Percentiles rank a stretch among this genome's conserved stretches.
Conservation (phyloP, 805 yeast species). For the Priceomyces fermenticarens region DNA sequence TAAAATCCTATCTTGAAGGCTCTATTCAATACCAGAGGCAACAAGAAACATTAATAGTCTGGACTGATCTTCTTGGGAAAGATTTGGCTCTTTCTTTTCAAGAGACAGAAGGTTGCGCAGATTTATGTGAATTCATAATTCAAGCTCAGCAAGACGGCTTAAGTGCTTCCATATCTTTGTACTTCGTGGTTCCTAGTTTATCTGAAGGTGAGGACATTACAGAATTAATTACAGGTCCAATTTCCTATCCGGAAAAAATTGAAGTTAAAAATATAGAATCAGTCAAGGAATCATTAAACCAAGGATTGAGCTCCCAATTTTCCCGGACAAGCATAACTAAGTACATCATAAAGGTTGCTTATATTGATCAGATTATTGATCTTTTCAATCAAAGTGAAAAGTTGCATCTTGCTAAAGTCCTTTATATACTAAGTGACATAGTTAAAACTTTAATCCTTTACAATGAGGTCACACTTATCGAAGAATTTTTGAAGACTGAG, state of each 20-base stretch:
- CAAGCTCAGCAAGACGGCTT: conserved; percentile 55
- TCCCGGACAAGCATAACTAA: conserved; percentile 59
- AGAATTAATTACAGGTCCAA: conserved; percentile 80
- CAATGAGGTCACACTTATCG: conserved; percentile 52
- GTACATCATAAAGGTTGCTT: conserved; percentile 53
- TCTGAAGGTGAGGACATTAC: conserved; percentile 51
- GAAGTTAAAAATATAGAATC: conserved; percentile 47
- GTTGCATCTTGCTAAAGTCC: conserved; percentile 46
- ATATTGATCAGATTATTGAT: conserved; percentile 48
- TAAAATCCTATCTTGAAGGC: conserved; percentile 69
- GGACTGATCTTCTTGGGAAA: conserved; percentile 76
- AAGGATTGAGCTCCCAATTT: conserved; percentile 58
- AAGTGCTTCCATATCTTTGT: conserved; percentile 64
- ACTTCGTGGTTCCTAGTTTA: conserved; percentile 54
- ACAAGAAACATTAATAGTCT: conserved; percentile 89
- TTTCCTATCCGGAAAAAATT: conserved; percentile 62
- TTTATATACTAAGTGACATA: conserved; percentile 70
- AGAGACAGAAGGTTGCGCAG: conserved; percentile 85
- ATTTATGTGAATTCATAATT: conserved; percentile 76
- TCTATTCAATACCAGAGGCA: conserved; percentile 85
- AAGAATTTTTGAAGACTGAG: conserved; percentile 30
- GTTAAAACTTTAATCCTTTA: conserved; percentile 67
- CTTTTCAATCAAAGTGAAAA: conserved; percentile 59
- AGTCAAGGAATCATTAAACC: conserved; percentile 55
- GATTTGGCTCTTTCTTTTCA: conserved; percentile 91